Base-by-base conservation (phyloP, 768 basidiomycete species). In the Dacryopinax primogenitus region DNA sequence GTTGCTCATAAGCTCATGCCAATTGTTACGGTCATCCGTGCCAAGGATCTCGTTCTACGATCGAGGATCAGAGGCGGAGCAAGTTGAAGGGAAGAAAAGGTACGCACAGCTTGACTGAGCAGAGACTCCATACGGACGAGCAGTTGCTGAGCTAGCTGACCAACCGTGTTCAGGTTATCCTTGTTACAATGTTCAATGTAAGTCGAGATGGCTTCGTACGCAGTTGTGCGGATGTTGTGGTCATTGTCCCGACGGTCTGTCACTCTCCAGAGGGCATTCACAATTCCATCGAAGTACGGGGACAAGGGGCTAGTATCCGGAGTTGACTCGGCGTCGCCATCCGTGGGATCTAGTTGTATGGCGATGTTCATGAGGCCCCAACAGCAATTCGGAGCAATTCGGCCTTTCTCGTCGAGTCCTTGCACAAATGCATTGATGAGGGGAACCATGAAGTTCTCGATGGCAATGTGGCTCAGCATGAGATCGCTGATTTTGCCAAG, bases 1-100 rank as follows among this genome's bases (percentile, higher is more conserved):
- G 77, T 95, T 96, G 76, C 91, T 87, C 74, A 96, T 94, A 28
- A 99, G 81, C 74, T 99, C 95, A 72, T 96, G 96, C 93, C 95
- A 96, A 78, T 96, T 99, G 76, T 93, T 94, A 68, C 91, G 86
- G 72, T 99, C 96, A 75, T 99, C 96, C 18, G 86, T 80, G 45
- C 96, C 96, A 37, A 99, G 79, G 65, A 98, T 88, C 77, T 98
- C 94, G 74, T 89, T 91, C 85, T 94, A 70, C 15, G 36, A 67
- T 6, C 18, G 11, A 36, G 21, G 1, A 44, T 18, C 26, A 15
- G 18, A 62, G 18, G 44, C 7, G 33, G 41, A 33, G 69, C 21
- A 51, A 63, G 3, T 23, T 44, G 21, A 1, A 23, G 32, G 33
- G 28, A 28, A 47, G 3, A 63, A 15, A 2, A 63, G 33, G 41